Percentiles rank a stretch among this genome's conserved stretches.
phyloP scores from a whole-genome alignment of 163 green algal species.

The Scenedesmus sp. region DNA sequence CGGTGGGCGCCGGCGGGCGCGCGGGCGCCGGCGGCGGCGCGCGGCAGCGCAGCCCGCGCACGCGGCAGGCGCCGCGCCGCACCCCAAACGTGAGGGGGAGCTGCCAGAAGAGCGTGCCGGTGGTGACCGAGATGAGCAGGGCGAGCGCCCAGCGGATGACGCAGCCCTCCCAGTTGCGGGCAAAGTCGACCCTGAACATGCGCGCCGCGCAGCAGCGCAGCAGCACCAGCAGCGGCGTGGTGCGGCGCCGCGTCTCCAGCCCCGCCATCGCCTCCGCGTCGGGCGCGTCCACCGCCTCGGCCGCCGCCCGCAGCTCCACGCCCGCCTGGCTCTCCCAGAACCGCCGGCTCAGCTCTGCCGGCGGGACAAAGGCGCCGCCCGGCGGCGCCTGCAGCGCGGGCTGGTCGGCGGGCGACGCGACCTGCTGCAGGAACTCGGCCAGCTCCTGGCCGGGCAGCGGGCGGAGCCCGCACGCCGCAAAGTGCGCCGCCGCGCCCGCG shows the following conservation, averaged over 20 bases:
- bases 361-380: background rate
- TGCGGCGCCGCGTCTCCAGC: background rate
- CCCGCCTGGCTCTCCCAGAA: background rate
- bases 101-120: background rate
- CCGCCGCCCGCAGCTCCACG: background rate
- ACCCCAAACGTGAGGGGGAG: slow-evolving; percentile 5
- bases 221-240: background rate
- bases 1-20: too few species aligned
- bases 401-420: background rate
- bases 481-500: background rate
- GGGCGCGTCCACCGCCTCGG: too few species aligned
- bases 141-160: slow-evolving; percentile 1
- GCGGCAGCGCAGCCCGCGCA: too few species aligned
- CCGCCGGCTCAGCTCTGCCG: background rate
- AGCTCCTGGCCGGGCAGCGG: background rate
- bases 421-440: slow-evolving; percentile 2
- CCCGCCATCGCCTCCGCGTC: background rate
- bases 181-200: background rate
- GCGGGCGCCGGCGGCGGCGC: too few species aligned
- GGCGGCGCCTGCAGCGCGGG: background rate
- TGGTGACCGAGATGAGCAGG: background rate
- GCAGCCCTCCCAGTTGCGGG: slow-evolving; percentile 10
- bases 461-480: background rate
- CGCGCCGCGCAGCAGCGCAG: background rate
- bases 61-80: too few species aligned